These are phyloP conservation scores for Tubosaeta sp. DNA, from an alignment of 768 basidiomycete species.

Conservation along the genomic window DNA sequence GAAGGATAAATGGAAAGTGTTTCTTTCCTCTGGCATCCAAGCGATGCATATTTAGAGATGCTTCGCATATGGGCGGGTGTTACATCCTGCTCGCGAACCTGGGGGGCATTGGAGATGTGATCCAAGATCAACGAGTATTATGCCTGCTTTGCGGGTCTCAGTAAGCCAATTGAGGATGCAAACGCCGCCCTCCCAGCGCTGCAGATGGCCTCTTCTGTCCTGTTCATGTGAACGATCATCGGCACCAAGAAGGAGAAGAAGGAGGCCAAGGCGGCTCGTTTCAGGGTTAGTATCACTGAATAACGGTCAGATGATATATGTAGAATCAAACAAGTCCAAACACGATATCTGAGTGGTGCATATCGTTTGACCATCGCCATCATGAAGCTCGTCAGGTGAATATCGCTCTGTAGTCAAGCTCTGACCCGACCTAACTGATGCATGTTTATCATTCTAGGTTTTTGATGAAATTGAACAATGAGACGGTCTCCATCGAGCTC, in stretches of 20 bases:
- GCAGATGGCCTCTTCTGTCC: neutral
- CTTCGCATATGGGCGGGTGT: no score
- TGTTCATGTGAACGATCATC: neutral
- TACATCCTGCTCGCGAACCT: no score
- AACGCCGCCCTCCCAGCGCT: no score
- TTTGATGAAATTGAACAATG: constrained; percentile 99
- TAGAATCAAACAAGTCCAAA: constrained; percentile 21
- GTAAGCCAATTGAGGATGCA: no score
- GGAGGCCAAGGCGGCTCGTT: neutral
- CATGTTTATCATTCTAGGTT: constrained; percentile 50
- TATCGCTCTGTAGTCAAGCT: constrained; percentile 5
- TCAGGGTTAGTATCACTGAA: no score
- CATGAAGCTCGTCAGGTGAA: constrained; percentile 85
- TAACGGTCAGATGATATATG: neutral
- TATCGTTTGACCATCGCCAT: constrained; percentile 30
- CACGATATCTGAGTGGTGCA: constrained; percentile 15
- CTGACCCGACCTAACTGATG: constrained; percentile 17
- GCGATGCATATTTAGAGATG: no score
- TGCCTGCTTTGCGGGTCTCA: no score
- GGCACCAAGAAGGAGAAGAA: neutral
- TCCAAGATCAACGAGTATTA: no score
- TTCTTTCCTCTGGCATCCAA: no score
- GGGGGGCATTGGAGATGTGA: no score
- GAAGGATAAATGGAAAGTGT: neutral
- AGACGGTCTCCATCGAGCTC: constrained; percentile 96